Base-by-base conservation (phyloP, 2,329 filamentous ascomycete genomes). In the Trichophaea hybrida region DNA sequence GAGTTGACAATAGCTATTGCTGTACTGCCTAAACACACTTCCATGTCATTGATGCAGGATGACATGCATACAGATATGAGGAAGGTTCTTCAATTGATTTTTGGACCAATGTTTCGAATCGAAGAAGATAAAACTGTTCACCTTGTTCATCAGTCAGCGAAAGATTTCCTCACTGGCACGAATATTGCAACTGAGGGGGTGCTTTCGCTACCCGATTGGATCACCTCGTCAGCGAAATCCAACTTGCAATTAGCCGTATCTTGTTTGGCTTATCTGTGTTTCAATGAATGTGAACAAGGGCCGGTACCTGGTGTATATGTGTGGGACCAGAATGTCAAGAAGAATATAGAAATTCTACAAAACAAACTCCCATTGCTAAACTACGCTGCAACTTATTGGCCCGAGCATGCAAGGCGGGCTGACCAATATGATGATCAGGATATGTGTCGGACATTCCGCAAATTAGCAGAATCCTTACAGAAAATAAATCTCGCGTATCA, bases 121-220 rank as follows among this genome's bases (percentile, higher is more conserved):
- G 50, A 59, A 15, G 61, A 61, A 10, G 63, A 58, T 7, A 57
- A 61, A n/a, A 66, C 56, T 1, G 63, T 68, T 4, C 67, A 67
- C 35, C 57, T 68, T 12, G 66, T 66, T 2, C 68, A 68, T 46
- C 60, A 67, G 35, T 69, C 67, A 15, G 66, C 65, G 6, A 60
- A 61, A 15, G 67, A 67, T 51, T 68, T 67, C 44, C 57, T 68
- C 13, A 10, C 13, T 24, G 17, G 10, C n/a, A 32, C 24, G 46
- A 15, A 12, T 46, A 13, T 4, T 24, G 8, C 7, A 17, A 43
- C 31, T 34, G 34, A 50, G 24, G 24, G 24, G 3, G 24, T 3
- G 3, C 1, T 24, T 24, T 37, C 8, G 6, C 12, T 35, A 8
- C 7, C 44, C 4, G 32, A 31, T 13, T 52, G 12, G 6, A 1